These are phyloP conservation scores for Pseudogymnoascus destructans DNA, from an alignment of 2,329 filamentous ascomycete species.

Conservation along the genomic window DNA sequence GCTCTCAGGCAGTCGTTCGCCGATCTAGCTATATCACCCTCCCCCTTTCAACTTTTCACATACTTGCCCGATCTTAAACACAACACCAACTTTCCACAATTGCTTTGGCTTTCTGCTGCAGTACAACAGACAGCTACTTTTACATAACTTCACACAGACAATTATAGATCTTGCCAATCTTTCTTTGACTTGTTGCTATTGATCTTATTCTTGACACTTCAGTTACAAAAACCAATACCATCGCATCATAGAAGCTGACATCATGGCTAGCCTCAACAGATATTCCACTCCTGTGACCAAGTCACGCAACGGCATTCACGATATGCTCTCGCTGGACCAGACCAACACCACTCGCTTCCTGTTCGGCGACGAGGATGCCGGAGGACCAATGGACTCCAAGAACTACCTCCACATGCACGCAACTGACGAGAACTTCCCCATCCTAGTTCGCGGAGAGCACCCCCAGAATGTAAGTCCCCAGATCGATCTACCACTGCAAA, in stretches of 20 bases:
- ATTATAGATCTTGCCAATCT: slow-evolving; percentile 6
- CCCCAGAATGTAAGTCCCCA: slow-evolving; percentile 23
- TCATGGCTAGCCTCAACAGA: slow-evolving; percentile 56
- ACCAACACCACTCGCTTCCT: slow-evolving; percentile 78
- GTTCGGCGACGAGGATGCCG: slow-evolving; percentile 62
- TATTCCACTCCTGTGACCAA: slow-evolving; percentile 86
- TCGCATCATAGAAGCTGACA: slow-evolving; percentile 14
- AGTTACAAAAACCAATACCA: slow-evolving; percentile 10
- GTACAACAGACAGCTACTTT: not conserved
- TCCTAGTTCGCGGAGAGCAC: slow-evolving; percentile 50
- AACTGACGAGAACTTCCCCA: slow-evolving; percentile 76
- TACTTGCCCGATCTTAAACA: not conserved
- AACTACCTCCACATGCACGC: slow-evolving; percentile 58
- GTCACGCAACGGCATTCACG: slow-evolving; percentile 53
- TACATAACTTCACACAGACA: not conserved
- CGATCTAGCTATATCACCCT: not conserved
- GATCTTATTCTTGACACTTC: slow-evolving; percentile 10
- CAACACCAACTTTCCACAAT: not conserved
- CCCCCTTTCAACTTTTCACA: slow-evolving; percentile 5
- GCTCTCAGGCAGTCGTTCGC: not conserved
- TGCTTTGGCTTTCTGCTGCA: slow-evolving; percentile 15
- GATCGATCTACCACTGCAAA: slow-evolving; percentile 10
- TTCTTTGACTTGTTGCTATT: slow-evolving; percentile 8
- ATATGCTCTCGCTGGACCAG: slow-evolving; percentile 56
- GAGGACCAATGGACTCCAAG: slow-evolving; percentile 45